These are phyloP conservation scores for Metschnikowia orientalis DNA, from an alignment of 805 yeast species.

Conservation along the genomic window DNA sequence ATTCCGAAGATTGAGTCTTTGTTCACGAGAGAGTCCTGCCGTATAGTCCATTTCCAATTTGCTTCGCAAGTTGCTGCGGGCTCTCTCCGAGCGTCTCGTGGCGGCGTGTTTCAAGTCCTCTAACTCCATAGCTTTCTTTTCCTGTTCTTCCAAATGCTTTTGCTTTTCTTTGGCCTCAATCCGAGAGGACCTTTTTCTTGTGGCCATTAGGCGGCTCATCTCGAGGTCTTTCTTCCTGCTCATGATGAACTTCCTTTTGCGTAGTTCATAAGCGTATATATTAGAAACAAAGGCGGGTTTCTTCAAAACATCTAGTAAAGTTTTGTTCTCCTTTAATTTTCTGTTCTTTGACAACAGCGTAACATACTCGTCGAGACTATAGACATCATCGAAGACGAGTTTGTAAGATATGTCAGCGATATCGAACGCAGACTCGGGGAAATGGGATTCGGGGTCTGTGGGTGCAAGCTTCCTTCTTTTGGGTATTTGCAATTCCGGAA, in stretches of 20 bases:
- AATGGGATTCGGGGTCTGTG: conserved; percentile 27
- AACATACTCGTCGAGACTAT: conserved; percentile 25
- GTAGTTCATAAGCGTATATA: conserved; percentile 41
- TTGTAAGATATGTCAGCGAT: conserved; percentile 27
- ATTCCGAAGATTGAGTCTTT: conserved; percentile 29
- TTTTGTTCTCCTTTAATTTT: conserved; percentile 31
- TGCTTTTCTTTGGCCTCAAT: conserved; percentile 58
- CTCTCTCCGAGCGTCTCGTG: conserved; percentile 34
- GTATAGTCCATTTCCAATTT: conserved; percentile 28
- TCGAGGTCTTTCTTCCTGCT: conserved; percentile 61
- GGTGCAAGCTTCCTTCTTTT: conserved; percentile 34
- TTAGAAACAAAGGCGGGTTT: conserved; percentile 19
- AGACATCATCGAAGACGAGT: conserved; percentile 27
- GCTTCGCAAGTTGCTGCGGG: conserved; percentile 26
- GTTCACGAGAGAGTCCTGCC: conserved; percentile 29
- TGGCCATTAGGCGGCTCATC: conserved; percentile 57
- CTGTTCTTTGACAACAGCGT: conserved; percentile 18
- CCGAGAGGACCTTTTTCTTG: conserved; percentile 72
- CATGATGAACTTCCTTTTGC: conserved; percentile 49
- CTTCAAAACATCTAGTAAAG: conserved; percentile 18
- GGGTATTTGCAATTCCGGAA: conserved; percentile 29
- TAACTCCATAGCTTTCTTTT: conserved; percentile 42
- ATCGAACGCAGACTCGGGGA: conserved; percentile 29
- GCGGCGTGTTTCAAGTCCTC: conserved; percentile 43
- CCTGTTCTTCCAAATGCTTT: conserved; percentile 50